These are phyloP conservation scores for Daldinia caldariorum DNA, from an alignment of 495 filamentous ascomycete genomes.

Conservation along the genomic window DNA sequence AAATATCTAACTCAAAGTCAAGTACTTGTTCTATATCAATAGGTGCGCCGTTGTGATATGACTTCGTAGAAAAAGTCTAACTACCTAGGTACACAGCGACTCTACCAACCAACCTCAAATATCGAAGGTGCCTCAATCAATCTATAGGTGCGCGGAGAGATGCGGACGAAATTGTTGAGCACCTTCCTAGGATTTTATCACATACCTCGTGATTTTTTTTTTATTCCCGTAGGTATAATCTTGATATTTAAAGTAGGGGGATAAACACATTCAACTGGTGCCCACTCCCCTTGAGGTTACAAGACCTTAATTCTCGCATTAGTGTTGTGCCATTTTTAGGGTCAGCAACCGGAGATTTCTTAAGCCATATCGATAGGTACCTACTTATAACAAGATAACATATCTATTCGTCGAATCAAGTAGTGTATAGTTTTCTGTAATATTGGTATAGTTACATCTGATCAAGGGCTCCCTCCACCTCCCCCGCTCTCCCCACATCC, in stretches of 20 bases:
- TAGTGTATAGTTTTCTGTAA: neutral
- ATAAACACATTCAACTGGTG: slow-evolving; percentile 5
- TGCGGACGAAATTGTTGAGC: too few species aligned
- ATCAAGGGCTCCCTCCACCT: slow-evolving; percentile 21
- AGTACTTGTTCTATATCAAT: too few species aligned
- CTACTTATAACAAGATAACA: slow-evolving; percentile 3
- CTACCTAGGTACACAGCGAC: too few species aligned
- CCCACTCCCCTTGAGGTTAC: slow-evolving; percentile 12
- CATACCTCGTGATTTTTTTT: too few species aligned
- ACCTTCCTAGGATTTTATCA: too few species aligned
- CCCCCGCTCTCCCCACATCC: slow-evolving; percentile 28
- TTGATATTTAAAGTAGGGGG: neutral
- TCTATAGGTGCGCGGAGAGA: too few species aligned
- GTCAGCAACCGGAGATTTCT: neutral
- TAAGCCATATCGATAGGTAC: slow-evolving; percentile 11
- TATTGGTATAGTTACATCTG: slow-evolving; percentile 6
- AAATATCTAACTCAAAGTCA: too few species aligned
- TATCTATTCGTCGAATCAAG: slow-evolving; percentile 10
- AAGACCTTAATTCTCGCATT: slow-evolving; percentile 3
- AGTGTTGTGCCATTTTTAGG: neutral
- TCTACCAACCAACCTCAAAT: too few species aligned
- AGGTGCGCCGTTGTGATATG: too few species aligned
- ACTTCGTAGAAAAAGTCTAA: too few species aligned
- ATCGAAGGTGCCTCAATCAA: too few species aligned
- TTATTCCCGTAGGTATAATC: neutral